These are phyloP conservation scores for Claviceps arundinis DNA, from an alignment of 2,329 filamentous ascomycete genomes.

Conservation along the genomic window DNA sequence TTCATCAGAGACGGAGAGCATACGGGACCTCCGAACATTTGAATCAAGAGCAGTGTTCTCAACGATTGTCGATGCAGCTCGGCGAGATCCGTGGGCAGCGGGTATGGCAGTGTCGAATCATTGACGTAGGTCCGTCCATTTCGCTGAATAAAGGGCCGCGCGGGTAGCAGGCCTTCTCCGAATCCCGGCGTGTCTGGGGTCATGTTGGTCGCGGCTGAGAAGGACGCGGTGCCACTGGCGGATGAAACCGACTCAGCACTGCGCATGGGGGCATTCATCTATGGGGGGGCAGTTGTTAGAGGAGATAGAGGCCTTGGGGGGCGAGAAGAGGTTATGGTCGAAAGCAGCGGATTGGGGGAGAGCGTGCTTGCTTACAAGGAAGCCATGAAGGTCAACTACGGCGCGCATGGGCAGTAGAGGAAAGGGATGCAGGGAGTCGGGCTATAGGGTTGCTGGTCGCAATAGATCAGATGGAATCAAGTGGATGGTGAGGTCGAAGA, in stretches of 20 bases:
- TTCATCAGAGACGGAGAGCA: slow-evolving; percentile 55
- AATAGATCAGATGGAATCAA: neutral
- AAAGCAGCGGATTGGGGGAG: neutral
- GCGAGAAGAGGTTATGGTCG: neutral
- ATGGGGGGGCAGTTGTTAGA: slow-evolving; percentile 15
- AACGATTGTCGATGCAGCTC: slow-evolving; percentile 82
- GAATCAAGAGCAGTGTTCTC: slow-evolving; percentile 66
- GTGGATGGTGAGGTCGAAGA: neutral
- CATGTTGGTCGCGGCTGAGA: slow-evolving; percentile 32
- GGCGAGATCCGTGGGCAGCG: slow-evolving; percentile 74
- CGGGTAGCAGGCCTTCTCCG: slow-evolving; percentile 24
- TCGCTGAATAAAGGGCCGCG: slow-evolving; percentile 51
- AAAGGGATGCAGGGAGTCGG: slow-evolving; percentile 1
- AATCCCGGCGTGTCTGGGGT: slow-evolving; percentile 33
- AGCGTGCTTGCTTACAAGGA: slow-evolving; percentile 5
- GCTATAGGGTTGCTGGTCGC: neutral
- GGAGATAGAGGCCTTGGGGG: neutral
- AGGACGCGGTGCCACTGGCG: slow-evolving; percentile 28
- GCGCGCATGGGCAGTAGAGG: slow-evolving; percentile 1
- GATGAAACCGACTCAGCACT: slow-evolving; percentile 35
- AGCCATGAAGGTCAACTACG: slow-evolving; percentile 6
- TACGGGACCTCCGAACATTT: slow-evolving; percentile 68
- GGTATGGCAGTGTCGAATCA: slow-evolving; percentile 60
- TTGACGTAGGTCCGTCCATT: slow-evolving; percentile 76
- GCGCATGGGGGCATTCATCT: slow-evolving; percentile 22